These are phyloP conservation scores for Diaporthe citriasiana DNA, from an alignment of 2,329 filamentous ascomycete genomes.

Conservation along the genomic window DNA sequence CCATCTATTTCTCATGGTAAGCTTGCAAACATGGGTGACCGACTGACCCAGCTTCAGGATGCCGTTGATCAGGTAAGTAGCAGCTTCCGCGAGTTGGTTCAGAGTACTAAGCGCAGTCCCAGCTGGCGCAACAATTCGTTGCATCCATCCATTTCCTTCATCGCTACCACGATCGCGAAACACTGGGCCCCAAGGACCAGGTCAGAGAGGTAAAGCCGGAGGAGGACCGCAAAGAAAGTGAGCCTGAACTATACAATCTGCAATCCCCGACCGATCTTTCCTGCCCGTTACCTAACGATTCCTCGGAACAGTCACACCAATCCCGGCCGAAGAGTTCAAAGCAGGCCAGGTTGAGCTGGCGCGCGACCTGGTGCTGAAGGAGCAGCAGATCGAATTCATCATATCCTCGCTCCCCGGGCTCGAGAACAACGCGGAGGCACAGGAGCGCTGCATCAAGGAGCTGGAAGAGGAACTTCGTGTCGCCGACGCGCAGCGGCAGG, in stretches of 20 bases:
- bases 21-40: conserved; percentile 73
- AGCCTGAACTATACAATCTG: conserved; percentile 2
- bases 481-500: conserved; percentile 73
- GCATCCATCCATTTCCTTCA: conserved; percentile 77
- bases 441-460: conserved; percentile 76
- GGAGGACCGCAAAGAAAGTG: conserved; percentile 66
- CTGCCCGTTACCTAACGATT: background rate
- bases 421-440: conserved; percentile 83
- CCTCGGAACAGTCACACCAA: conserved; percentile 65
- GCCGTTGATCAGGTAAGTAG: conserved; percentile 80
- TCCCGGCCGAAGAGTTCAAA: conserved; percentile 74
- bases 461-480: conserved; percentile 75
- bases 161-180: conserved; percentile 76
- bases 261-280: background rate
- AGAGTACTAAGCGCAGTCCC: conserved; percentile 24
- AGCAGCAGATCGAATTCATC: conserved; percentile 85
- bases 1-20: conserved; percentile 35
- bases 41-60: conserved; percentile 87
- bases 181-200: conserved; percentile 69
- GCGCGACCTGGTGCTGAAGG: conserved; percentile 81
- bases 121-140: conserved; percentile 79
- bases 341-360: conserved; percentile 80
- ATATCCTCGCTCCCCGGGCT: conserved; percentile 83
- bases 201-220: conserved; percentile 71
- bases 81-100: conserved; percentile 6